These are phyloP conservation scores for Abrus pulchellus DNA, from an alignment of 306 rosid species.

Conservation along the genomic window DNA sequence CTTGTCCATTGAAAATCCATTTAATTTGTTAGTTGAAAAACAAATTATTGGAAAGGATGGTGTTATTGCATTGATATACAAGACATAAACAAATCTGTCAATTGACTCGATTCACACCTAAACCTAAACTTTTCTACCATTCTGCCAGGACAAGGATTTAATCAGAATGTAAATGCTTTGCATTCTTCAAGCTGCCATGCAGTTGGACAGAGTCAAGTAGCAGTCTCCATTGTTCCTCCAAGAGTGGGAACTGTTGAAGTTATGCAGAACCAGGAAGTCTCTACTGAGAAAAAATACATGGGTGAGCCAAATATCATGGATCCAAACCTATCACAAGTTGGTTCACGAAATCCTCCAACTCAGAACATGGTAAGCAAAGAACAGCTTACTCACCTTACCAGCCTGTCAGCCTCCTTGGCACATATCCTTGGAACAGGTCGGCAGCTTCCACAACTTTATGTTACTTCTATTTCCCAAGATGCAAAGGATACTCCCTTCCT, in stretches of 20 bases:
- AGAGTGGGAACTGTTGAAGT: conserved; percentile 54
- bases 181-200: conserved; percentile 50
- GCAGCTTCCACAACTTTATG: conserved; percentile 75
- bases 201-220: conserved; percentile 64
- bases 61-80: conserved; percentile 50
- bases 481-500: conserved; percentile 52
- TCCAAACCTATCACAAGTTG: conserved; percentile 56
- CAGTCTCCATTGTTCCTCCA: conserved; percentile 58
- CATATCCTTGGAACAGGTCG: conserved; percentile 69
- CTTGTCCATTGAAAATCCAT: conserved; percentile 50
- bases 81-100: conserved; percentile 44
- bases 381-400: conserved; percentile 65
- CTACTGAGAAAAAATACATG: conserved; percentile 55
- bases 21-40: conserved; percentile 43
- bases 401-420: conserved; percentile 77
- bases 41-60: conserved; percentile 47
- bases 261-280: conserved; percentile 51
- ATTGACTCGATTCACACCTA: conserved; percentile 53
- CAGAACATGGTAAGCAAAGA: conserved; percentile 64
- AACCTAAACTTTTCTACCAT: conserved; percentile 53
- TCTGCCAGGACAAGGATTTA: conserved; percentile 58
- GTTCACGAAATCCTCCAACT: conserved; percentile 58
- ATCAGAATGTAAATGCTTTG: conserved; percentile 53
- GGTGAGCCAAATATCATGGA: conserved; percentile 56
- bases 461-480: conserved; percentile 61